phyloP scores from a whole-genome alignment of 2,329 filamentous ascomycete species.

The Nemania diffusa region DNA sequence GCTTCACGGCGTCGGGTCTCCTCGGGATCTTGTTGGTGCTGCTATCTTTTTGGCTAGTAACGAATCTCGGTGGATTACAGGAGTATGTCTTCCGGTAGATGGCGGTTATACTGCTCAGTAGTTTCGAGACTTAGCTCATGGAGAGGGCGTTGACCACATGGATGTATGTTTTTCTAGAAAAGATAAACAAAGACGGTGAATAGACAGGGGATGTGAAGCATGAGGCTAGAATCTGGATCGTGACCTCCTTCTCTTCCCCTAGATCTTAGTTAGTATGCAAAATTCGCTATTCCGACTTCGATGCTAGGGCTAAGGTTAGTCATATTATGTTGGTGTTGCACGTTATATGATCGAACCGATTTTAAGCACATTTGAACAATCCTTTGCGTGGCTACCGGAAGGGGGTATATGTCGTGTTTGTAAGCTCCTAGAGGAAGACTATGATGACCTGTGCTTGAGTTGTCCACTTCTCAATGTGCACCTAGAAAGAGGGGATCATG shows the following conservation, averaged over 20 bases:
- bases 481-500: no score
- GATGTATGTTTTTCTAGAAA: background rate
- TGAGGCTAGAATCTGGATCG: background rate
- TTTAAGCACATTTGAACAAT: no score
- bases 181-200: background rate
- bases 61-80: constrained; percentile 15
- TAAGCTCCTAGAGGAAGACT: no score
- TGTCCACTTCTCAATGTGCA: no score
- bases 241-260: background rate
- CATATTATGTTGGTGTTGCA: no score
- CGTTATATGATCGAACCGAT: no score
- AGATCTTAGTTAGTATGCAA: no score
- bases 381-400: no score
- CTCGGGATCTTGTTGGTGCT: constrained; percentile 18
- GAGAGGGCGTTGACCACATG: background rate
- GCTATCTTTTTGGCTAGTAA: constrained; percentile 23
- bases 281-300: no score
- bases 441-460: no score
- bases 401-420: no score
- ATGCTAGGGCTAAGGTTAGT: no score
- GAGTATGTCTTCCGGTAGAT: constrained; percentile 13
- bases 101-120: constrained; percentile 21
- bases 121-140: background rate
- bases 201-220: background rate
- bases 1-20: constrained; percentile 13